Conservation (phyloP, 495 filamentous ascomycete genomes). For the Oleoguttula mirabilis region DNA sequence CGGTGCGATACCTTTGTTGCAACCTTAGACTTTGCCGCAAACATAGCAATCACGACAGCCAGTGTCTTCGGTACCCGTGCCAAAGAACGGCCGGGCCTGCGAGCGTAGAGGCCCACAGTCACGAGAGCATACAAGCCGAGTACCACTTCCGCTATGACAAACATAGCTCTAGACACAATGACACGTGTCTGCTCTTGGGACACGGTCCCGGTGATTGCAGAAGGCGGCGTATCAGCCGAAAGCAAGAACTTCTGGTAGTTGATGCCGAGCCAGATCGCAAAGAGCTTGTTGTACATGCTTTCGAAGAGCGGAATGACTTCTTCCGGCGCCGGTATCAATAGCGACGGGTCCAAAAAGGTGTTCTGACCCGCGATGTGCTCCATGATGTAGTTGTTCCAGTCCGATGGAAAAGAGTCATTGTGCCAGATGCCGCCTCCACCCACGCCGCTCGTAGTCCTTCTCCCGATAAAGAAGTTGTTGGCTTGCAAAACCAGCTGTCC, state of each 20-base stretch:
- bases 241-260: conserved; percentile 25
- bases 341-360: conserved; percentile 25
- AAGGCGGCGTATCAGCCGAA: not conserved
- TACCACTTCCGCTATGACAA: conserved; percentile 25
- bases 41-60: conserved; percentile 27
- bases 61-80: conserved; percentile 33
- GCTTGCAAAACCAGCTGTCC: not conserved
- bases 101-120: conserved; percentile 26
- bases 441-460: not conserved
- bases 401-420: conserved; percentile 28
- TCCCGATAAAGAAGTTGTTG: not conserved
- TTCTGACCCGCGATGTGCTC: conserved; percentile 13
- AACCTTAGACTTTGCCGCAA: too few species aligned
- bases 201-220: conserved; percentile 1
- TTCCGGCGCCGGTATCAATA: conserved; percentile 20
- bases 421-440: conserved; percentile 22
- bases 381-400: conserved; percentile 31
- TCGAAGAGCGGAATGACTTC: conserved; percentile 15
- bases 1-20: too few species aligned
- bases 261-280: conserved; percentile 27
- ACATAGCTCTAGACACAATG: conserved; percentile 30
- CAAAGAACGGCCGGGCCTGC: conserved; percentile 25
- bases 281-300: conserved; percentile 26
- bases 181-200: conserved; percentile 24
- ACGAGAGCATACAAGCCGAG: conserved; percentile 29